Percentiles rank a stretch among this genome's conserved stretches.
These are phyloP conservation scores for Arabidopsis arenosa DNA, from an alignment of 345 rosid genomes.

Conservation along the genomic window DNA sequence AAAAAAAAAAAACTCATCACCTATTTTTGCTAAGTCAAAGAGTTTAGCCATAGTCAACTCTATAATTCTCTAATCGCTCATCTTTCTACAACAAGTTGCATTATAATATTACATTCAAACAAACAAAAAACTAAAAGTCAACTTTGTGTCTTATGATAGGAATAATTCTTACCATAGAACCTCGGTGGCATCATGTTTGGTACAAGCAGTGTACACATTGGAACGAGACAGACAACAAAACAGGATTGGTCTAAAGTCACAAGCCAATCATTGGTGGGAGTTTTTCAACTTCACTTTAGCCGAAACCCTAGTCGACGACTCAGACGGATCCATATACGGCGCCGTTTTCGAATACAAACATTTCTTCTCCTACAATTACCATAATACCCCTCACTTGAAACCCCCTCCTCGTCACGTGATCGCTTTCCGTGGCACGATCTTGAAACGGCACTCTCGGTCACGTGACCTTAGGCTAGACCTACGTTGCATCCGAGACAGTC, in stretches of 20 bases:
- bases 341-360: constrained; percentile 58
- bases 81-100: constrained; percentile 13
- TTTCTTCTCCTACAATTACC: constrained; percentile 12
- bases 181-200: constrained; percentile 62
- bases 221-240: constrained; percentile 61
- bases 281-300: constrained; percentile 58
- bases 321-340: constrained; percentile 66
- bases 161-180: constrained; percentile 56
- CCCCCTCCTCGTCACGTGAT: constrained; percentile 60
- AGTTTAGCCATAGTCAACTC: constrained; percentile 27
- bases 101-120: constrained; percentile 6
- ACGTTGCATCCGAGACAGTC: constrained; percentile 52
- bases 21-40: constrained; percentile 1
- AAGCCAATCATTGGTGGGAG: constrained; percentile 71
- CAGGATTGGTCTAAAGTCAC: constrained; percentile 51
- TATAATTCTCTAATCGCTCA: not conserved
- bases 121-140: constrained; percentile 10
- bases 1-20: not conserved
- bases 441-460: constrained; percentile 50
- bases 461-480: constrained; percentile 62
- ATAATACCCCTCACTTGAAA: constrained; percentile 26
- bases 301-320: constrained; percentile 60
- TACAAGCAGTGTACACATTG: constrained; percentile 59
- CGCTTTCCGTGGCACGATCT: constrained; percentile 74
- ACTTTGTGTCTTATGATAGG: constrained; percentile 45